Base-by-base conservation (phyloP, 371 early-diverging fungal genomes). In the Apophysomyces elegans region DNA sequence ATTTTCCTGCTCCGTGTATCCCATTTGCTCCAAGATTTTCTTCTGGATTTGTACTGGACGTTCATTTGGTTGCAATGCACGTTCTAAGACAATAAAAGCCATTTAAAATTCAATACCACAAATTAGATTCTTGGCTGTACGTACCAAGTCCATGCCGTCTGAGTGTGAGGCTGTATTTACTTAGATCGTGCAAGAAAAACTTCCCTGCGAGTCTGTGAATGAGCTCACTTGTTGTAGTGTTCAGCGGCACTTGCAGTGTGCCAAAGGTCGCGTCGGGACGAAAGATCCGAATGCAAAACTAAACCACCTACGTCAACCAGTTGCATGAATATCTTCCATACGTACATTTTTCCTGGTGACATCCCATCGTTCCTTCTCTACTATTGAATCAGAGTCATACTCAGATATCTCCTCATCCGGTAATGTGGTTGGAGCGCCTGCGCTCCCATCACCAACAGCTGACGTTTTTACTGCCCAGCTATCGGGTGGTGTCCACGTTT, bases 1-100 rank as follows among this genome's bases (percentile, higher is more conserved):
- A 59, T 84, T 87, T 72, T 95, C 94, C 44, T 86, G 77, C n/a
- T 86, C 86, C 5, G 87, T 86, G 59, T 94, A 94, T 6, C 95
- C 95, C 67, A 91, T 90, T 66, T 91, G 89, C 65, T 89, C 85
- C 43, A 94, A 68, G 21, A 87, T 73, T 37, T 67, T 79, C 67
- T 91, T 90, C 58, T 91, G 84, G 12, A 93, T 90, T 39, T 81
- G 79, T 8, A 90, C 80, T 0, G 95, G 95, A 2, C 84, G 85
- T 72, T 94, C 95, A 56, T 86, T 73, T 2, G 86, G 70, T 21
- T 72, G 75, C 37, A 94, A 72, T 8, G 84, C 80, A 7, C 94
- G 88, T 43, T 88, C 91, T 84, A 80, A 16, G 21, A n/a, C 32
- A 26, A 26, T 26, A 26, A 26, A 26, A 26, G 2, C 2, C 32